Percentiles rank a stretch among this genome's conserved stretches.
These are phyloP conservation scores for Elymus sibiricus DNA, from an alignment of 176 grass and related monocot species.

Conservation along the genomic window DNA sequence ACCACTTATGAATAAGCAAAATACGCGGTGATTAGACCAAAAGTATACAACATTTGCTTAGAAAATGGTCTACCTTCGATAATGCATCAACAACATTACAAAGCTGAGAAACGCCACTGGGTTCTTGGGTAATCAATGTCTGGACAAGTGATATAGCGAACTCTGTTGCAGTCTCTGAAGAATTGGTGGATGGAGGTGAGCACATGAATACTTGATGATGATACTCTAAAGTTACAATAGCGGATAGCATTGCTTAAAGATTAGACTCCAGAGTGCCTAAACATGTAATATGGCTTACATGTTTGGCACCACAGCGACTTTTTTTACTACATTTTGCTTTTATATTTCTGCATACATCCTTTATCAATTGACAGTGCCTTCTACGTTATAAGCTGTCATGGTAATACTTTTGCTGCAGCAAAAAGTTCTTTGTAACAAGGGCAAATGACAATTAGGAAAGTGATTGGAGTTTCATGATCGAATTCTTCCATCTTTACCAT, in stretches of 20 bases:
- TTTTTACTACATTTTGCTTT: not conserved
- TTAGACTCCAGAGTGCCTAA: not conserved
- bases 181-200: constrained; percentile 14
- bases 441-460: too few species aligned
- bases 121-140: constrained; percentile 79
- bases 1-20: constrained; percentile 3
- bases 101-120: constrained; percentile 59
- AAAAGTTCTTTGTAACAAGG: too few species aligned
- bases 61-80: constrained; percentile 55
- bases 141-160: constrained; percentile 89
- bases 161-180: constrained; percentile 72
- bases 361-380: not conserved
- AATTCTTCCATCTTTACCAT: too few species aligned
- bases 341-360: not conserved
- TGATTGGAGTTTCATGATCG: too few species aligned
- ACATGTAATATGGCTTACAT: not conserved
- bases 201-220: constrained; percentile 14
- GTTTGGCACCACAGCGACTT: not conserved
- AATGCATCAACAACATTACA: constrained; percentile 83
- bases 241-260: constrained; percentile 1
- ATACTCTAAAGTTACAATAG: constrained; percentile 9
- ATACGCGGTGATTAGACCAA: not conserved
- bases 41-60: not conserved
- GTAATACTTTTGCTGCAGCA: too few species aligned
- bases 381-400: too few species aligned